These are phyloP conservation scores for Sarcomyxa edulis DNA, from an alignment of 768 basidiomycete species.

Conservation along the genomic window DNA sequence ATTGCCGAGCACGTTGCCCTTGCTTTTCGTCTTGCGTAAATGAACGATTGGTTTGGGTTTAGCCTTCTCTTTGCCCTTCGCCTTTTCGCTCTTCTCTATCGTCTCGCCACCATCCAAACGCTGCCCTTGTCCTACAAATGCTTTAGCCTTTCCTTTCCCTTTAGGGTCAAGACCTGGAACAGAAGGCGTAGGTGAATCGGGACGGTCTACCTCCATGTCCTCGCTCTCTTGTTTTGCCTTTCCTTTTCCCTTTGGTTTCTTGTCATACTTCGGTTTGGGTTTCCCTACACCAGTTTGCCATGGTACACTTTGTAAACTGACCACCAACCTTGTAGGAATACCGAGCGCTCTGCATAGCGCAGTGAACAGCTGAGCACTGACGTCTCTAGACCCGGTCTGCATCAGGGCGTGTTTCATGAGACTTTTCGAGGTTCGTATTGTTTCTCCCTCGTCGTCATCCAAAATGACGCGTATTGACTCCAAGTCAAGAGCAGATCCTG, in stretches of 20 bases:
- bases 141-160: conserved; percentile 21
- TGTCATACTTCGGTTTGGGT: conserved; percentile 36
- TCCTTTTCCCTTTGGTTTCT: conserved; percentile 32
- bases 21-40: conserved; percentile 51
- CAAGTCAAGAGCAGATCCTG: conserved; percentile 27
- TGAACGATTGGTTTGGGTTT: conserved; percentile 51
- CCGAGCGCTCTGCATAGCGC: conserved; percentile 81
- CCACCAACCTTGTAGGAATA: conserved; percentile 82
- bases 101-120: conserved; percentile 28
- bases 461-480: conserved; percentile 8
- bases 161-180: conserved; percentile 23
- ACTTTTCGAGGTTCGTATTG: conserved; percentile 72
- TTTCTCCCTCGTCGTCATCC: conserved; percentile 51
- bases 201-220: conserved; percentile 27
- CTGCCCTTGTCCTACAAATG: conserved; percentile 34
- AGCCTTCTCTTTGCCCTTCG: conserved; percentile 55
- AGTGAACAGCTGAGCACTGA: conserved; percentile 87
- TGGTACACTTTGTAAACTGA: conserved; percentile 87
- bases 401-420: conserved; percentile 91
- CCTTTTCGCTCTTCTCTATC: conserved; percentile 35
- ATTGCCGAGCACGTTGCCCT: conserved; percentile 38
- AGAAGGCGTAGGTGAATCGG: conserved; percentile 16
- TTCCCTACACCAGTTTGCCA: conserved; percentile 74
- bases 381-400: conserved; percentile 76
- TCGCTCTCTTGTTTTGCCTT: conserved; percentile 30